A percentile compares a stretch with the other conserved stretches of the same genome.
Evolutionary conservation across 2,329 filamentous ascomycete species (phyloP).

Genomic region (Fusarium verrucosum): DNA sequence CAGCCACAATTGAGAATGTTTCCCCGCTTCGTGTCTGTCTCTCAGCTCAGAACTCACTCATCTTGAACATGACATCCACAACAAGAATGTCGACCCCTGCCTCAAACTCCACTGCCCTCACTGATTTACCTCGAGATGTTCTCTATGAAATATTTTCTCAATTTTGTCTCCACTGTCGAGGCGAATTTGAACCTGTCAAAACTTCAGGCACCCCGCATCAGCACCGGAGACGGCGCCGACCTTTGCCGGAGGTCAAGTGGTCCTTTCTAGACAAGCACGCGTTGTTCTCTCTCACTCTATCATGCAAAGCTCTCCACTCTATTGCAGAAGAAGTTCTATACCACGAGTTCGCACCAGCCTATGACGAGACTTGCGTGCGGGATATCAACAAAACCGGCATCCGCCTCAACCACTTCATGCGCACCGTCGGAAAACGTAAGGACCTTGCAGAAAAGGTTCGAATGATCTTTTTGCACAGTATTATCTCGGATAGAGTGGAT

Average conservation of each 20-base stretch:
- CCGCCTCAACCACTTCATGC: not conserved
- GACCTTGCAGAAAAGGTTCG: not conserved
- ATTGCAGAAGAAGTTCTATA: not conserved
- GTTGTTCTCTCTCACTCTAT: not conserved
- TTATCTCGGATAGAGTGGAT: rapidly evolving
- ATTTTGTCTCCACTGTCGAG: not conserved
- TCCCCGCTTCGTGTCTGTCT: too few relatives aligned
- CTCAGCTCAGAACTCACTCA: not conserved
- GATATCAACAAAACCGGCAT: rapidly evolving
- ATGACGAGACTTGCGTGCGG: not conserved
- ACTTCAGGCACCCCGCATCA: not conserved
- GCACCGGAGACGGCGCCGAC: not conserved
- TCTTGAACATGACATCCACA: not conserved
- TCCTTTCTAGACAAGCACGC: not conserved
- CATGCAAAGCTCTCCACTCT: not conserved
- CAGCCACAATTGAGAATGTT: not conserved
- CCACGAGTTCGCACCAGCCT: not conserved
- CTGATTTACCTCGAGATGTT: rapidly evolving
- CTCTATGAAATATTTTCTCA: not conserved
- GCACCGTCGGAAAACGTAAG: not conserved
- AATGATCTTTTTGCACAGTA: not conserved
- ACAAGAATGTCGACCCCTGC: too few relatives aligned
- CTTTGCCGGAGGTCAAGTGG: not conserved
- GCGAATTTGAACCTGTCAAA: not conserved
- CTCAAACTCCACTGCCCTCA: rapidly evolving